These are phyloP conservation scores for Coemansia sp. DNA, from an alignment of 192 early-diverging fungal species.

Conservation along the genomic window DNA sequence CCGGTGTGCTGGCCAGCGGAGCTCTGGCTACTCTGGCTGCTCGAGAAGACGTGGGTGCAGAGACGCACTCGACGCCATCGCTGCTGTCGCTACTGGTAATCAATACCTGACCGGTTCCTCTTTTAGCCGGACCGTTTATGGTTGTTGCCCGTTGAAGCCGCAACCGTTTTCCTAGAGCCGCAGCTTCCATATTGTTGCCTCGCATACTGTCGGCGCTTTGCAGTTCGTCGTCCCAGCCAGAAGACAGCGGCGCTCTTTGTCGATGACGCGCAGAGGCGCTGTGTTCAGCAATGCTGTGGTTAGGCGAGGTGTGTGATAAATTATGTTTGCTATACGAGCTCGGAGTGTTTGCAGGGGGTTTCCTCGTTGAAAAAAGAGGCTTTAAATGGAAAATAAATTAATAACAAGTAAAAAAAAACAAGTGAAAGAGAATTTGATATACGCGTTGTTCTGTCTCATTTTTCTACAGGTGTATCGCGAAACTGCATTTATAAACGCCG, in stretches of 20 bases:
- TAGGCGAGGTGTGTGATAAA: too few species aligned
- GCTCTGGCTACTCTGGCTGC: conserved; percentile 1
- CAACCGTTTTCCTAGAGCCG: neutral
- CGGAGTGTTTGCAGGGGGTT: too few species aligned
- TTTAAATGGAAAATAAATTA: neutral
- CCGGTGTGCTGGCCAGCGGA: neutral
- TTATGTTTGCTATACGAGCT: too few species aligned
- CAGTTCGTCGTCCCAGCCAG: too few species aligned
- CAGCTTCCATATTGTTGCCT: neutral
- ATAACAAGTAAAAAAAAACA: neutral
- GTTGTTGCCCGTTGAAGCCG: neutral
- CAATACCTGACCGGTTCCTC: neutral
- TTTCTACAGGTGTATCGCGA: too few species aligned
- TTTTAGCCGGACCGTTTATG: neutral
- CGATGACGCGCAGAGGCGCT: too few species aligned
- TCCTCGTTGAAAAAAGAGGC: neutral
- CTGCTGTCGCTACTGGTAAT: conserved; percentile 24
- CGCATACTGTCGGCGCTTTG: too few species aligned
- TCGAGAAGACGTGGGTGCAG: conserved; percentile 7
- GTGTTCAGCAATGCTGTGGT: too few species aligned
- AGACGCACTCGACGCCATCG: conserved; percentile 26
- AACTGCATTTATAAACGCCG: too few species aligned
- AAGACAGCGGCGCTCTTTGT: too few species aligned
- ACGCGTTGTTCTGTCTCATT: too few species aligned
- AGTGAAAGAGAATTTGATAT: neutral